Percentiles rank a stretch among this genome's conserved stretches.
phyloP scores from a whole-genome alignment of 2,329 filamentous ascomycete species.

The Epicoccum sorghinum region DNA sequence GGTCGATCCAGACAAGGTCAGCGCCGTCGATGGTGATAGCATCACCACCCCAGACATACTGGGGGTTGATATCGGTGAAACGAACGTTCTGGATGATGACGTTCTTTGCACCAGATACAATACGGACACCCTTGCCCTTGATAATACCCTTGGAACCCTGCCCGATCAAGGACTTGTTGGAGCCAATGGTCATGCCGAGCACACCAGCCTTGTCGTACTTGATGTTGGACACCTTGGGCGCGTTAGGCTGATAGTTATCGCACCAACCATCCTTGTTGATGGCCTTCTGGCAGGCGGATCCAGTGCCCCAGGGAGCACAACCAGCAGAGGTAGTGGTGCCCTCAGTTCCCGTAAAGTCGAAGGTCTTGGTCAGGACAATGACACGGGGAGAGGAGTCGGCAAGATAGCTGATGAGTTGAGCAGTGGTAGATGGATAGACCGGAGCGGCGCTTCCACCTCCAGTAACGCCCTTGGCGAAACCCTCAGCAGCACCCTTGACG shows the following conservation, averaged over 20 bases:
- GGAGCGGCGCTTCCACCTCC: constrained; percentile 30
- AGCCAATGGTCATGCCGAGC: constrained; percentile 58
- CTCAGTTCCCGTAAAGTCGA: constrained; percentile 63
- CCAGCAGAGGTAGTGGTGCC: constrained; percentile 60
- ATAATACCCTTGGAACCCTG: constrained; percentile 61
- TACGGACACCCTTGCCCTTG: constrained; percentile 63
- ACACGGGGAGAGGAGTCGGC: constrained; percentile 59
- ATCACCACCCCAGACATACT: constrained; percentile 47
- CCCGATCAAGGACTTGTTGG: constrained; percentile 65
- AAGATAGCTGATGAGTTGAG: constrained; percentile 65
- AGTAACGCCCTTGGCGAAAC: constrained; percentile 45
- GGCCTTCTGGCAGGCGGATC: constrained; percentile 63
- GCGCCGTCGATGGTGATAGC: constrained; percentile 40
- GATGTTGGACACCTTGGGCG: constrained; percentile 53
- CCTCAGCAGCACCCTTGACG: constrained; percentile 34
- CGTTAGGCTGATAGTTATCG: constrained; percentile 62
- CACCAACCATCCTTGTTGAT: constrained; percentile 65
- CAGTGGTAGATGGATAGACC: constrained; percentile 35
- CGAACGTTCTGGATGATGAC: constrained; percentile 57
- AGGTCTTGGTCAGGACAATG: constrained; percentile 63
- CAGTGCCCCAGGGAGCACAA: constrained; percentile 60
- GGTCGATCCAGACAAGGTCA: constrained; percentile 36
- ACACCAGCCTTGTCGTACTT: constrained; percentile 59
- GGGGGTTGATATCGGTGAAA: constrained; percentile 53
- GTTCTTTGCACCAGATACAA: constrained; percentile 52